Percentiles rank a stretch among this genome's conserved stretches.
These are phyloP conservation scores for Leccinum longicurvipes DNA, from an alignment of 768 basidiomycete species.

Conservation along the genomic window DNA sequence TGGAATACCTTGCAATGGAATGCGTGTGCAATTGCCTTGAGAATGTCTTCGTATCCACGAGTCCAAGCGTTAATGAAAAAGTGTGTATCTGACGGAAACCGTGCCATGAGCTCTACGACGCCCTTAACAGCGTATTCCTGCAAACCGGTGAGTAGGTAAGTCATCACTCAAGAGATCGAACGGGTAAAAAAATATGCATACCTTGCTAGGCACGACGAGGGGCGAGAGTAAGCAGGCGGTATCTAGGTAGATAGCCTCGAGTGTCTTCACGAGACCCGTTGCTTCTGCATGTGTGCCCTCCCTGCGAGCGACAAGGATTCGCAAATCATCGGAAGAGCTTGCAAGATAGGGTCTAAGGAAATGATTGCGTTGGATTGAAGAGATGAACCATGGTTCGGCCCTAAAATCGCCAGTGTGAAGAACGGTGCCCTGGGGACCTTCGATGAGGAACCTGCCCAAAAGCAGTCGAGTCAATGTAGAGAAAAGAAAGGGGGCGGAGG, in stretches of 20 bases:
- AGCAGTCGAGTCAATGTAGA: neutral
- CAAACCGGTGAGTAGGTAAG: neutral
- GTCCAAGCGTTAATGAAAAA: slow-evolving; percentile 96
- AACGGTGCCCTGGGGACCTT: slow-evolving; percentile 63
- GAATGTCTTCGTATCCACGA: slow-evolving; percentile 92
- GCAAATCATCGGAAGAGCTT: slow-evolving; percentile 20
- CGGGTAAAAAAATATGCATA: slow-evolving; percentile 10
- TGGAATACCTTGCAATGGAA: slow-evolving; percentile 58
- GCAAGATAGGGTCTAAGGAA: slow-evolving; percentile 70
- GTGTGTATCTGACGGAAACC: slow-evolving; percentile 59
- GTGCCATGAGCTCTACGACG: slow-evolving; percentile 63
- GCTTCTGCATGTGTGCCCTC: slow-evolving; percentile 23
- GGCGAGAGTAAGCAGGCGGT: slow-evolving; percentile 64
- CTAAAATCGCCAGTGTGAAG: slow-evolving; percentile 94
- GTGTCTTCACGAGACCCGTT: slow-evolving; percentile 38
- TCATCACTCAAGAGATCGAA: neutral
- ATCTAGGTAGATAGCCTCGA: slow-evolving; percentile 82
- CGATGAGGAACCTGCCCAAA: slow-evolving; percentile 74
- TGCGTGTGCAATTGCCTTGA: slow-evolving; percentile 66
- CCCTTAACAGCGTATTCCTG: slow-evolving; percentile 67
- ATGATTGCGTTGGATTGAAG: slow-evolving; percentile 64
- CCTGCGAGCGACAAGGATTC: slow-evolving; percentile 24
- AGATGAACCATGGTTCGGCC: slow-evolving; percentile 79
- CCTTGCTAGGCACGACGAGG: slow-evolving; percentile 59
- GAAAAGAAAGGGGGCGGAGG: neutral